A percentile compares a stretch with the other conserved stretches of the same genome.
Evolutionary conservation across 495 filamentous ascomycete genomes (phyloP).

Genomic region (Podospora sp.): DNA sequence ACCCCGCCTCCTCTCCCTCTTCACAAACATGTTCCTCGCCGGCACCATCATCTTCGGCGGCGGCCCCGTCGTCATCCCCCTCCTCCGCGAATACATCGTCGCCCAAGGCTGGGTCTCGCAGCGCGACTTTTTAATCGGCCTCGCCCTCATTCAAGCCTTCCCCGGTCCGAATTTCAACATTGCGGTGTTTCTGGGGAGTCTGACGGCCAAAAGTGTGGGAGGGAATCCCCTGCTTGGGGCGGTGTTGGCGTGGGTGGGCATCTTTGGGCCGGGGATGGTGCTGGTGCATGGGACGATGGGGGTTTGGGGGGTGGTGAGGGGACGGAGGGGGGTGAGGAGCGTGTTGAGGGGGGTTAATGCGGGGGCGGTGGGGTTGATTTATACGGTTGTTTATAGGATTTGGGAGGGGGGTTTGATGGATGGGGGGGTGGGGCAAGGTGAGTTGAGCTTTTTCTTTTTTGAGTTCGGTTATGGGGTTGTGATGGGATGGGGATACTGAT

Average conservation of each 20-base stretch:
- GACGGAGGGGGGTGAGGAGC: neutral
- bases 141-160: slow-evolving; percentile 1
- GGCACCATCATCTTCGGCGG: slow-evolving; percentile 15
- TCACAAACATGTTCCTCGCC: slow-evolving; percentile 13
- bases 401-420: slow-evolving; percentile 6
- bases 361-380: slow-evolving; percentile 5
- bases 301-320: slow-evolving; percentile 5
- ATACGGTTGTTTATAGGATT: slow-evolving; percentile 1
- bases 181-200: slow-evolving; percentile 13
- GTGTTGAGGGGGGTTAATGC: slow-evolving; percentile 9
- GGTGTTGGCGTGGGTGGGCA: slow-evolving; percentile 8
- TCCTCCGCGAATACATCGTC: slow-evolving; percentile 6
- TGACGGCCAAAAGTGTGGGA: neutral
- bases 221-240: neutral
- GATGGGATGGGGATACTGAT: neutral
- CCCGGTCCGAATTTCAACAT: slow-evolving; percentile 14
- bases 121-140: slow-evolving; percentile 10
- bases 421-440: neutral
- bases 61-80: slow-evolving; percentile 11
- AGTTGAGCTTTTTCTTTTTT: neutral
- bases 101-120: slow-evolving; percentile 4
- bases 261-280: slow-evolving; percentile 8
- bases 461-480: neutral
- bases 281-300: slow-evolving; percentile 14
- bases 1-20: neutral